Evolutionary conservation across 2,329 filamentous ascomycete genomes (phyloP), one percentile per base, ranked within the genome.

Genomic region (Xylaria sp.): DNA sequence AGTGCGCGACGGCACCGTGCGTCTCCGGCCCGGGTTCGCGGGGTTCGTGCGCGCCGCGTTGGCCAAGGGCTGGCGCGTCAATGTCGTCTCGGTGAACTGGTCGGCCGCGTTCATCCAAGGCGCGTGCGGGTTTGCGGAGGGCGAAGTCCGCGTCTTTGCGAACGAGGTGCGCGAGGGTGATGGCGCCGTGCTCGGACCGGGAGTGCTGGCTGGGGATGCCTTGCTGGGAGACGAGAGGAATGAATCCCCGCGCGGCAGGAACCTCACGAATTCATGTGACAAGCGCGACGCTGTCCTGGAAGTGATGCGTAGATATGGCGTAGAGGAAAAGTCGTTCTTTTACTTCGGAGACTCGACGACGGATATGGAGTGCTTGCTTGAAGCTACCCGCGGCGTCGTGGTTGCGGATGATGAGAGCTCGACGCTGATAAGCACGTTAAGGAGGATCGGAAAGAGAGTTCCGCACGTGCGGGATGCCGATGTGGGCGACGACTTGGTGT

Each of bases 261-360:
- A 72, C 9, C 66, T 82, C 50, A 78, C 77, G 25, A 84, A 83
- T 41, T 82, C 81, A 2, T 64, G 74, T 7, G 85, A 87, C 74
- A 87, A 87, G 77, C 72, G 82, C 20, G 75, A 78, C 12, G 83
- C 79, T 2, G 72, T 86, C 66, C 63, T 74, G n/a, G 72, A 76
- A 7, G 70, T 82, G 50, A 66, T 72, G 45, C 46, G 68, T 23
- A 28, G 23, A 20, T 73, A 73, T n/a, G 70, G 74, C 4, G 70
- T 65, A 1, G 10, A 66, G 32, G 70, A 63, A 3, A 48, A 39
- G 73, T 74, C 67, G 6, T 74, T 80, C n/a, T 74, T 86, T n/a
- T 89, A 89, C 77, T 83, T 88, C 74, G 87, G 87, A 8, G 87
- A 89, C 74, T 87, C 86, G 32, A 81, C 81, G 1, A 88, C 86